phyloP scores from a whole-genome alignment of 495 filamentous ascomycete species.

The Talaromyces borbonicus region DNA sequence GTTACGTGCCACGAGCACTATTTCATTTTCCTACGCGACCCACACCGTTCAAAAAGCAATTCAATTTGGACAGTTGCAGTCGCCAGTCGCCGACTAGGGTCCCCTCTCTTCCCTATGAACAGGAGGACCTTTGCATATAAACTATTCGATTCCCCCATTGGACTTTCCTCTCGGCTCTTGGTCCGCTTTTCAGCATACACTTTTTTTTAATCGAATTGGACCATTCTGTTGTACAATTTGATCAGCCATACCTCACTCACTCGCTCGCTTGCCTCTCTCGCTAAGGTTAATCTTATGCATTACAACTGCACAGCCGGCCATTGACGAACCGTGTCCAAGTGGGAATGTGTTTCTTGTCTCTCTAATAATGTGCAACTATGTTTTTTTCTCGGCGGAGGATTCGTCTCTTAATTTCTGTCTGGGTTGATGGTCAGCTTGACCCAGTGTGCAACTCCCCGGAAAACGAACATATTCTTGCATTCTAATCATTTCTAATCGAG shows the following conservation, averaged over 20 bases:
- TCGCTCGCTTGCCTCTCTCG: no score
- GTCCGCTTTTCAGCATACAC: conserved; percentile 5
- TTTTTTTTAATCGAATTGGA: conserved; percentile 9
- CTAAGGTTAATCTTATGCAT: no score
- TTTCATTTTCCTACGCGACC: conserved; percentile 8
- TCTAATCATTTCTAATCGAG: conserved; percentile 8
- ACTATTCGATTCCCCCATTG: background rate
- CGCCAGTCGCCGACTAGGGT: conserved; percentile 1
- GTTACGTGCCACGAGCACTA: background rate
- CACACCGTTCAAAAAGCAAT: background rate
- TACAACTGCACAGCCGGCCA: no score
- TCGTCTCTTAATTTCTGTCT: no score
- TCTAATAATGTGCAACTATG: background rate
- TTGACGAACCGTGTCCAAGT: no score
- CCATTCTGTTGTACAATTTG: conserved; percentile 8
- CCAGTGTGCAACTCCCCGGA: conserved; percentile 11
- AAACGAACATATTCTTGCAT: conserved; percentile 8
- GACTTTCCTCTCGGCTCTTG: no score
- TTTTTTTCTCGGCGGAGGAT: no score
- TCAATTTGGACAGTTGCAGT: background rate
- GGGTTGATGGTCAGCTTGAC: no score
- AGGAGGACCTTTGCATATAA: background rate
- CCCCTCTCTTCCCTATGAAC: no score
- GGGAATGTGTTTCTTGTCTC: background rate
- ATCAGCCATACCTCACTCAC: no score